phyloP scores from a whole-genome alignment of 2,329 filamentous ascomycete species.

The Nannizziopsis arthrosporioides region DNA sequence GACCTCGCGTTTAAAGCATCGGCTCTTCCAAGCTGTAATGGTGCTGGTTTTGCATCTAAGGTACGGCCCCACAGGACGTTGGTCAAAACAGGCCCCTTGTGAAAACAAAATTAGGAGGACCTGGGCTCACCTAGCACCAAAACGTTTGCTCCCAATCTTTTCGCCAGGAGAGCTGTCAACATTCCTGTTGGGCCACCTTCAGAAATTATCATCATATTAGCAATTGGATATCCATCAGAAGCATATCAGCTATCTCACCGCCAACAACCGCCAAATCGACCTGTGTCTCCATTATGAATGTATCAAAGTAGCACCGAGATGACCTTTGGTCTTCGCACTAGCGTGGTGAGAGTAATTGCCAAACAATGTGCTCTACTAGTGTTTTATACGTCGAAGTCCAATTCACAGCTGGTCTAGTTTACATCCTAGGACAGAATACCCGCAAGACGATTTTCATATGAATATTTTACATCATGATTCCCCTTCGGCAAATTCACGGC shows the following conservation, averaged over 20 bases:
- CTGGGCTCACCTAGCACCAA: not conserved
- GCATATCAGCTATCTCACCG: not conserved
- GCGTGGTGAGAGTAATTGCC: not conserved
- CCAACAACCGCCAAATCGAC: slow-evolving; percentile 1
- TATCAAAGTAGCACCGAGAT: not conserved
- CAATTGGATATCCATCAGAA: not conserved
- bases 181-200: slow-evolving; percentile 2
- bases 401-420: not conserved
- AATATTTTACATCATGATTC: not conserved
- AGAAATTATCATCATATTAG: not conserved
- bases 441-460: not conserved
- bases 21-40: slow-evolving; percentile 4
- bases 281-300: not conserved
- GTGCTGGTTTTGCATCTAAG: not conserved
- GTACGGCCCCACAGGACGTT: not conserved
- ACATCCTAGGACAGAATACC: not conserved
- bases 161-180: slow-evolving; percentile 2
- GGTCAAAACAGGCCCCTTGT: not conserved
- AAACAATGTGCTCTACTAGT: not conserved
- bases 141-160: not conserved
- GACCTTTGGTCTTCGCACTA: not conserved
- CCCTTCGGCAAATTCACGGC: not conserved
- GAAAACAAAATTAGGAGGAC: not conserved
- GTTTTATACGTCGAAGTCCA: slow-evolving; percentile 1
- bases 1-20: slow-evolving; percentile 5